Base-by-base conservation (phyloP, 805 yeast species). In the Wickerhamomyces chaumierensis region DNA sequence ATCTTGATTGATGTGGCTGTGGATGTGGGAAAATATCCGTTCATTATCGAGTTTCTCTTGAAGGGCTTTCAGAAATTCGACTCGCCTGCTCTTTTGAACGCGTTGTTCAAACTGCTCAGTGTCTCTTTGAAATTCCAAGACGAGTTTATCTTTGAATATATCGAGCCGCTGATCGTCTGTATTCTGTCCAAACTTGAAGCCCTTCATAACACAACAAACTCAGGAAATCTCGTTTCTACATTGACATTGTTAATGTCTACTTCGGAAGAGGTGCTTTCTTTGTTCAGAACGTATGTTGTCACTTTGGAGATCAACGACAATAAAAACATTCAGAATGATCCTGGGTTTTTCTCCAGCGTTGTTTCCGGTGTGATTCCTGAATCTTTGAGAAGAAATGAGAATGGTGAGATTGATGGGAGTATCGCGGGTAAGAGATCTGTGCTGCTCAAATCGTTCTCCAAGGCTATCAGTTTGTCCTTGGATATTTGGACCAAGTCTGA, bases 361-460 rank as follows among this genome's bases (percentile, higher is more conserved):
- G 81, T 83, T 39, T 82, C 80, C 44, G 92, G 92, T 2, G 94
- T 83, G 0, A 81, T 83, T 51, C 73, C 77, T 13, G 94, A 83
- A 45, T 66, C 83, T 1, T 27, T 17, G 2, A 42, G 27, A 36
- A 34, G 38, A n/a, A 15, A 19, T 2, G 29, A 32, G 3, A 3
- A 25, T 3, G 16, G 13, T 2, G 31, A 41, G 13, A 39, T 23
- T n/a, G 42, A 38, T 19, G 19, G 13, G 2, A 36, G 39, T 9
- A n/a, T 33, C 17, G 34, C 40, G 4, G 45, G 44, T 27, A 42
- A 42, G 17, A 50, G 57, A 25, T 43, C 38, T 12, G 42, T 45
- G 28, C 33, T 51, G 21, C 37, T 40, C 5, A 61, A 73, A 35
- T 71, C 87, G 5, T 72, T 85, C 52, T 78, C 75, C 41, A 75